Evolutionary conservation across 2,329 filamentous ascomycete genomes (phyloP), one percentile per base, ranked within the genome.

Genomic region (Neopestalotiopsis clavispora): DNA sequence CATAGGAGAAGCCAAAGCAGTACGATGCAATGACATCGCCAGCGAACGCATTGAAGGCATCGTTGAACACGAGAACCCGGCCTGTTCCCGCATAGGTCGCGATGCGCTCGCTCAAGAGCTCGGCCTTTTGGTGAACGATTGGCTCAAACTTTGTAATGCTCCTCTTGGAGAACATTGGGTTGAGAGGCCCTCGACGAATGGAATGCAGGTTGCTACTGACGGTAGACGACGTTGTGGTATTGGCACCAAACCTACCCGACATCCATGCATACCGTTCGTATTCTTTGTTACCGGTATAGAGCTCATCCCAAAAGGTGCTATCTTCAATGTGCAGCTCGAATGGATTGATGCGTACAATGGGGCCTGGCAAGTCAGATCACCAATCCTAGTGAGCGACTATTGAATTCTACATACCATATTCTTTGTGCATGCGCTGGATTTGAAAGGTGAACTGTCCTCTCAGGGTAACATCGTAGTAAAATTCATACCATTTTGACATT

Each of bases 391-490:
- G 23, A 28, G 23, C 23, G 23, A 28, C 23, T 3, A 28, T 28
- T 28, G 23, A 28, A 28, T 28, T 28, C 23, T 28, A 28, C 23
- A 28, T 57, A 57, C 71, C 71, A 42, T 72, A 73, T 70, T 70
- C 63, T 56, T 69, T 67, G 60, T 73, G 69, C 68, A 71, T 67
- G 34, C 65, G 45, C 42, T 64, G 57, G n/a, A 73, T 71, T 42
- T 71, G 45, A 38, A 71, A 71, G 12, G 63, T 69, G 17, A 66
- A 70, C 49, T 70, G 67, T 4, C 70, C 70, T 23, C 68, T 38
- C n/a, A 65, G 66, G 38, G 71, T 52, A 23, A 73, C 56, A 57
- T 73, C 69, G 23, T 70, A 72, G 58, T 72, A 73, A 5, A 65
- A 61, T 56, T 72, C 72, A 40, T 71, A 71, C 59, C 62, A 72